Evolutionary conservation across 1,139 yeast species (phyloP).

Genomic region (Saccharomycopsis hybrid): DNA sequence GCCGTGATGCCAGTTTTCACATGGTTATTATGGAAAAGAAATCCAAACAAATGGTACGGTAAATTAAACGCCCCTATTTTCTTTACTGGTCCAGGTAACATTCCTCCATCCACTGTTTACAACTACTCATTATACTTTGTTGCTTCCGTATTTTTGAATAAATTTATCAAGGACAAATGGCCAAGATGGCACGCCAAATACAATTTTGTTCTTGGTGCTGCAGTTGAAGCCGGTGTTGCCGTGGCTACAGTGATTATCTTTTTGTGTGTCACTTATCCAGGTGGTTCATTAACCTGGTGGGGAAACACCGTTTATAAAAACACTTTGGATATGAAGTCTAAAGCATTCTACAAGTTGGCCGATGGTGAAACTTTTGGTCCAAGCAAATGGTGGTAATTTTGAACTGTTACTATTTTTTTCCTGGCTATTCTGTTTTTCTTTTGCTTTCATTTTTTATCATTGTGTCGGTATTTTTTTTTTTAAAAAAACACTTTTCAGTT

Average conservation of each 20-base stretch:
- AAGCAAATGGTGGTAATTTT: conserved; percentile 32
- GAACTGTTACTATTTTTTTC: neutral
- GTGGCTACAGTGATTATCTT: conserved; percentile 45
- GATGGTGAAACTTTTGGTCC: conserved; percentile 37
- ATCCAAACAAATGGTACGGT: conserved; percentile 39
- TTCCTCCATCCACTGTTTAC: conserved; percentile 51
- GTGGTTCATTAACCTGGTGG: conserved; percentile 42
- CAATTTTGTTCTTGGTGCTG: conserved; percentile 54
- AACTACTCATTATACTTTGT: conserved; percentile 33
- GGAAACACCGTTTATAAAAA: conserved; percentile 35
- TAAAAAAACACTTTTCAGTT: neutral
- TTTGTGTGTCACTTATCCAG: conserved; percentile 45
- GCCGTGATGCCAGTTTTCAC: conserved; percentile 37
- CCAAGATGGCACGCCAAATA: conserved; percentile 59
- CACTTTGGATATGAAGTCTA: conserved; percentile 28
- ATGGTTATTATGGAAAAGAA: conserved; percentile 43
- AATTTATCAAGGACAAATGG: conserved; percentile 42
- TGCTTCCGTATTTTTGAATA: conserved; percentile 45
- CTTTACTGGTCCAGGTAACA: conserved; percentile 42
- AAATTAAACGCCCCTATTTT: conserved; percentile 42
- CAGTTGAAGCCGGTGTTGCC: conserved; percentile 55
- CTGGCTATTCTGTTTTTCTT: neutral
- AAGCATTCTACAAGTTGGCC: conserved; percentile 29
- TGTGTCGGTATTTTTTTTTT: neutral
- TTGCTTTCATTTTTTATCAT: neutral